These are phyloP conservation scores for Saturnispora gosingensis DNA, from an alignment of 805 yeast genomes.

Conservation along the genomic window DNA sequence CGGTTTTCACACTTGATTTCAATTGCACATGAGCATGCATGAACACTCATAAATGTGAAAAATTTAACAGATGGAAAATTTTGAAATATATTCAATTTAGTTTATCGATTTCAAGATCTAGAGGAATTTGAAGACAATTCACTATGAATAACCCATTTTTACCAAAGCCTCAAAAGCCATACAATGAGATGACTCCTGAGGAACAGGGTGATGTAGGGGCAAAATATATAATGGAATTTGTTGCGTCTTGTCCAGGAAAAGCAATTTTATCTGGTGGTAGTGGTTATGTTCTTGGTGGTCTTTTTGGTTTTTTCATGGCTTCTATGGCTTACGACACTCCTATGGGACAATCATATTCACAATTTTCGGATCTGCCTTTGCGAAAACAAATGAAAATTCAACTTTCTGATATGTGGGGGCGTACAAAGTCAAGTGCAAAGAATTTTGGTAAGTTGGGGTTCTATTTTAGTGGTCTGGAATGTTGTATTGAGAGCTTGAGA, in stretches of 20 bases:
- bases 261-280: conserved; percentile 85
- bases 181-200: conserved; percentile 72
- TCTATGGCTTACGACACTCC: conserved; percentile 81
- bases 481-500: conserved; percentile 74
- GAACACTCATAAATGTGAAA: background rate
- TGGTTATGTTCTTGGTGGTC: conserved; percentile 92
- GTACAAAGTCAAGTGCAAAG: conserved; percentile 84
- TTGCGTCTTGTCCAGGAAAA: conserved; percentile 94
- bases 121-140: background rate
- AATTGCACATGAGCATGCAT: background rate
- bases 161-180: conserved; percentile 40
- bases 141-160: conserved; percentile 27
- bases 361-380: conserved; percentile 77
- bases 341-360: conserved; percentile 34
- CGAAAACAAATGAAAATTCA: conserved; percentile 88
- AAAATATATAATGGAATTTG: conserved; percentile 65
- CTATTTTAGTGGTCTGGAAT: conserved; percentile 87
- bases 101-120: background rate
- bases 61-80: background rate
- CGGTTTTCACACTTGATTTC: conserved; percentile 2
- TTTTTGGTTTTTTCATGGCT: conserved; percentile 93
- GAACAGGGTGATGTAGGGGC: conserved; percentile 94
- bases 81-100: background rate
- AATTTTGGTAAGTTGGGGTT: conserved; percentile 91
- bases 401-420: conserved; percentile 82